Evolutionary conservation across 371 early-diverging fungal genomes (phyloP).

Genomic region (Funneliformis caledonium): DNA sequence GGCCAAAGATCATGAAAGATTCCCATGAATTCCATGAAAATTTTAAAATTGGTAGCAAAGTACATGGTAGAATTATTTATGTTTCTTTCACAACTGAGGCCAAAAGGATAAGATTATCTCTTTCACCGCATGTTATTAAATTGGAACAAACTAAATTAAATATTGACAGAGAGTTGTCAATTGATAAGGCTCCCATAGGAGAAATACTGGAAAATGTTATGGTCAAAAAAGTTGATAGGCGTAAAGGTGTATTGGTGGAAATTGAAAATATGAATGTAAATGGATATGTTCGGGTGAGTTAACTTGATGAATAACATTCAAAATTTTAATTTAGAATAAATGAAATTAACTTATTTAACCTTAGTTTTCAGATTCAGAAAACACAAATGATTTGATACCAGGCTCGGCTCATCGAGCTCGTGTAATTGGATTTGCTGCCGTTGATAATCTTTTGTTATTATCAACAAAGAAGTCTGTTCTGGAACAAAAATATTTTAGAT

Average conservation of each 20-base stretch:
- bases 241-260: conserved; percentile 60
- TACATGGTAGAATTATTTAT: conserved; percentile 70
- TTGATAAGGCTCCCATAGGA: conserved; percentile 58
- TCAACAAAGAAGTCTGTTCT: conserved; percentile 75
- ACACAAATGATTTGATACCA: conserved; percentile 63
- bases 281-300: conserved; percentile 66
- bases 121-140: conserved; percentile 57
- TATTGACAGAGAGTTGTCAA: not conserved
- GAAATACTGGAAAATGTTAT: conserved; percentile 60
- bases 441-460: conserved; percentile 73
- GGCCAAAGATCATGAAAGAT: conserved; percentile 43
- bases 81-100: conserved; percentile 57
- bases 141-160: conserved; percentile 43
- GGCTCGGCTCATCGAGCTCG: conserved; percentile 77
- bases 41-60: conserved; percentile 58
- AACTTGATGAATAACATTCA: not conserved
- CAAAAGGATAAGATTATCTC: conserved; percentile 67
- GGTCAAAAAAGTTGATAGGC: conserved; percentile 61
- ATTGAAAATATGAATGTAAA: conserved; percentile 55
- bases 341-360: not conserved
- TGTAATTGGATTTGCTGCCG: conserved; percentile 77
- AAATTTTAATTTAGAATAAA: not conserved
- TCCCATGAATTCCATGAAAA: conserved; percentile 52
- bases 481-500: conserved; percentile 67
- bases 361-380: conserved; percentile 45